Evolutionary conservation across 1,139 yeast genomes (phyloP).

Genomic region (Suhomyces coccinellae): DNA sequence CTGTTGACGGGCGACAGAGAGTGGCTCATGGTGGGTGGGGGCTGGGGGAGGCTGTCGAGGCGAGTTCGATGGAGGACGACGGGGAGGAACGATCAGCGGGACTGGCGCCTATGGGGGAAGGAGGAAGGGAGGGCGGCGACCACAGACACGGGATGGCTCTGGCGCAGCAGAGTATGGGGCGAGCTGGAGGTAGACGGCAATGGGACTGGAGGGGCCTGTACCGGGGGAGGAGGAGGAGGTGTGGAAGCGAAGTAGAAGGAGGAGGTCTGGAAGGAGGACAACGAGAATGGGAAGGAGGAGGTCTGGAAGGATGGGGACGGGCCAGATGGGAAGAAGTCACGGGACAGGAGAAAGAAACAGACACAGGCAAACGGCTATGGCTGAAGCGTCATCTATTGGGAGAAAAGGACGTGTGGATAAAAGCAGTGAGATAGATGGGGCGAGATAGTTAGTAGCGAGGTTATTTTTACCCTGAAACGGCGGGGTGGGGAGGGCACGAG

Average conservation of each 20-base stretch:
- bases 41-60: neutral
- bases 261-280: no score
- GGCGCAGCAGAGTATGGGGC: no score
- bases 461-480: constrained; percentile 12
- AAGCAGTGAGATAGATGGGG: constrained; percentile 7
- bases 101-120: neutral
- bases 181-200: no score
- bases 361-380: neutral
- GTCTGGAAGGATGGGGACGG: neutral
- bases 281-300: neutral
- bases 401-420: constrained; percentile 12
- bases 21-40: constrained; percentile 34
- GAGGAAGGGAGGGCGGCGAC: neutral
- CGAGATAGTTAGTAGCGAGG: constrained; percentile 11
- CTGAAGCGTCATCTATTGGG: constrained; percentile 10
- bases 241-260: neutral
- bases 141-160: no score
- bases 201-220: no score
- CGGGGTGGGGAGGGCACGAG: neutral
- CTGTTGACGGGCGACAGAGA: constrained; percentile 45
- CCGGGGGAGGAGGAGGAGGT: neutral
- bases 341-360: neutral
- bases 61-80: neutral
- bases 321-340: neutral
- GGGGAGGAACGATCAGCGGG: neutral